A percentile compares a stretch with the other conserved stretches of the same genome.
phyloP scores from a whole-genome alignment of 495 filamentous ascomycete genomes.

The Aspergillus avenaceus region DNA sequence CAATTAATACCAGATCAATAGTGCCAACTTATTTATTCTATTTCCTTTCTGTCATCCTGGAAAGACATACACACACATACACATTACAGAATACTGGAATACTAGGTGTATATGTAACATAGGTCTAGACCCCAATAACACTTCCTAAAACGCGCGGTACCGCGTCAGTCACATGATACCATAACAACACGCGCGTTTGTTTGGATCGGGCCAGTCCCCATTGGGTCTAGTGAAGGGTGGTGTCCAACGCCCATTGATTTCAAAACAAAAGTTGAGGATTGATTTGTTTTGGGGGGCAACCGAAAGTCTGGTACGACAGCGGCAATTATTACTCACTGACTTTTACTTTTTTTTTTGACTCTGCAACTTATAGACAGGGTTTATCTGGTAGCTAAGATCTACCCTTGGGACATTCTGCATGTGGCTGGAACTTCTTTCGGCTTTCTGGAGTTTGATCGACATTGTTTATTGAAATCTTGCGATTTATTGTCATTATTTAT shows the following conservation, averaged over 20 bases:
- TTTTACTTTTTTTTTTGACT: neutral
- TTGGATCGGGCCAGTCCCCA: neutral
- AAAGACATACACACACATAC: too few relatives aligned
- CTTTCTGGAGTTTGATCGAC: neutral
- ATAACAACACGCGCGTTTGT: slow-evolving; percentile 2
- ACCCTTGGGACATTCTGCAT: too few relatives aligned
- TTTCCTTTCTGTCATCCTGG: too few relatives aligned
- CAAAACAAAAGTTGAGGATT: slow-evolving; percentile 28
- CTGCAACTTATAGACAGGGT: neutral
- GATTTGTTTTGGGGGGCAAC: slow-evolving; percentile 9
- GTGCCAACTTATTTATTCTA: too few relatives aligned
- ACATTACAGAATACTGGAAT: too few relatives aligned
- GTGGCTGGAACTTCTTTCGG: neutral
- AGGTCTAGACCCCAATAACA: slow-evolving; percentile 9
- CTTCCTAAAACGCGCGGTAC: slow-evolving; percentile 25
- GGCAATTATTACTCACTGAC: neutral
- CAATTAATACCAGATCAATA: too few relatives aligned
- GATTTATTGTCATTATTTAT: too few relatives aligned
- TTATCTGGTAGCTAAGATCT: too few relatives aligned
- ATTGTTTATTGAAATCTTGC: too few relatives aligned
- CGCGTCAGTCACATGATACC: slow-evolving; percentile 20
- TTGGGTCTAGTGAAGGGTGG: slow-evolving; percentile 13
- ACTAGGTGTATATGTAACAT: neutral
- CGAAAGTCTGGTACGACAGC: neutral
- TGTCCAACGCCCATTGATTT: too few relatives aligned